Percentiles rank a stretch among this genome's conserved stretches.
These are phyloP conservation scores for Agaricus sinodeliciosus DNA, from an alignment of 768 basidiomycete genomes.

Conservation along the genomic window DNA sequence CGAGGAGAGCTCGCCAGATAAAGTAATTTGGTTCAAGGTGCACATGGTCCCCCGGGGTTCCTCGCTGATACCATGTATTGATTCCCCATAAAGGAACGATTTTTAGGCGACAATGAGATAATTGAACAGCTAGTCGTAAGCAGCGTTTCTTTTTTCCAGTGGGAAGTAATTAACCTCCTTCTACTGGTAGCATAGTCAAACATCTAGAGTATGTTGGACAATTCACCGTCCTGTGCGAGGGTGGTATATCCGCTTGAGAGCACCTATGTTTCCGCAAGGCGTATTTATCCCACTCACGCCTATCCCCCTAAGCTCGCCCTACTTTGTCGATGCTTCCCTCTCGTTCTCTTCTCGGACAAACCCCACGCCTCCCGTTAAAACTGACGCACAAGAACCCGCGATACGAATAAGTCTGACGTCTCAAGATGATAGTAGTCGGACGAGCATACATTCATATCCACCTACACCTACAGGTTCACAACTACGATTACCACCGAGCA, in stretches of 20 bases:
- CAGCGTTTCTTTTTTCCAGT: conserved; percentile 9
- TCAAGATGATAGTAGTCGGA: conserved; percentile 27
- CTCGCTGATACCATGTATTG: neutral
- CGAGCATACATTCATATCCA: conserved; percentile 50
- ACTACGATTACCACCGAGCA: neutral
- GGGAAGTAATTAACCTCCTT: neutral
- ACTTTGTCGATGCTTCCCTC: conserved; percentile 46
- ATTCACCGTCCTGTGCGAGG: conserved; percentile 76
- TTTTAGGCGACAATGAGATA: conserved; percentile 67
- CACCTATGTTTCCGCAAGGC: conserved; percentile 63
- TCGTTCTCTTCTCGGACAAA: conserved; percentile 49
- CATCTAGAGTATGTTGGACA: conserved; percentile 60
- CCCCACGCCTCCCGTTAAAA: conserved; percentile 8
- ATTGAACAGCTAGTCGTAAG: conserved; percentile 67
- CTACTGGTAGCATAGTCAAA: conserved; percentile 48
- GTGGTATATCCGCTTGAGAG: conserved; percentile 77
- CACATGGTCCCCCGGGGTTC: conserved; percentile 6
- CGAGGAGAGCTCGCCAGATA: conserved; percentile 43
- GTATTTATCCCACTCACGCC: conserved; percentile 51
- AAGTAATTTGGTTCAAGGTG: conserved; percentile 73
- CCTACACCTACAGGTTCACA: conserved; percentile 40
- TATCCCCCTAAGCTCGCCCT: conserved; percentile 36
- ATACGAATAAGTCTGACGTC: conserved; percentile 14
- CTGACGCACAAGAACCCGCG: conserved; percentile 1
- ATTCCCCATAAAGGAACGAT: conserved; percentile 53